phyloP scores from a whole-genome alignment of 345 rosid genomes.

The Balakata baccata region DNA sequence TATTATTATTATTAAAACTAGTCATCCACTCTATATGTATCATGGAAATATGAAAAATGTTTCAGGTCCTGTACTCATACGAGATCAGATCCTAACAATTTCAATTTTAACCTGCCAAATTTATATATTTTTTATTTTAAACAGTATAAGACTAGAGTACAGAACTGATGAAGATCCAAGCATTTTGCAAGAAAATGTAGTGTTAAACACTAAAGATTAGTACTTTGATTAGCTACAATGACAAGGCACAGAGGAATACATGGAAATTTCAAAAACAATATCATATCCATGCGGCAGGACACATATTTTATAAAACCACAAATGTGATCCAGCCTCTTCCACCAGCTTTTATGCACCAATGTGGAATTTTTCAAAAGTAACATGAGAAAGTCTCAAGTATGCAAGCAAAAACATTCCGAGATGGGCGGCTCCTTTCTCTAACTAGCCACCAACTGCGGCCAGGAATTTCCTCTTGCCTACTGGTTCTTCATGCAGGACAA shows the following conservation, averaged over 20 bases:
- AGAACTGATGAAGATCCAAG: background rate
- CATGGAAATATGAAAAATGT: background rate
- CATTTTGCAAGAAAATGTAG: background rate
- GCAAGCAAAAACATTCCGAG: background rate
- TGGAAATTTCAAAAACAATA: conserved; percentile 7
- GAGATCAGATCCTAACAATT: too few species aligned
- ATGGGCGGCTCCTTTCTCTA: background rate
- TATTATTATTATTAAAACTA: background rate
- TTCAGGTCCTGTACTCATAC: too few species aligned
- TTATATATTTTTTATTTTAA: too few species aligned
- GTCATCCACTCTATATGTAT: background rate
- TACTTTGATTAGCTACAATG: conserved; percentile 1
- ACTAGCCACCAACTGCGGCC: conserved; percentile 40
- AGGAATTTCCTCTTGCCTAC: conserved; percentile 55
- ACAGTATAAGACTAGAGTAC: background rate
- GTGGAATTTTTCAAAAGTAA: background rate
- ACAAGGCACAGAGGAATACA: conserved; percentile 11
- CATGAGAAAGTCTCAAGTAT: conserved; percentile 3
- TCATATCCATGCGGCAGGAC: conserved; percentile 15
- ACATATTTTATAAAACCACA: conserved; percentile 9
- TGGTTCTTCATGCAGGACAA: conserved; percentile 42
- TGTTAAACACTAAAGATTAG: background rate
- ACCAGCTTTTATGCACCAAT: background rate
- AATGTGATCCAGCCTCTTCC: conserved; percentile 13
- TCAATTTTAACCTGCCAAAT: too few species aligned